A percentile compares a stretch with the other conserved stretches of the same genome.
phyloP scores from a whole-genome alignment of 129 eudicot species.

The Pulicaria dysenterica region DNA sequence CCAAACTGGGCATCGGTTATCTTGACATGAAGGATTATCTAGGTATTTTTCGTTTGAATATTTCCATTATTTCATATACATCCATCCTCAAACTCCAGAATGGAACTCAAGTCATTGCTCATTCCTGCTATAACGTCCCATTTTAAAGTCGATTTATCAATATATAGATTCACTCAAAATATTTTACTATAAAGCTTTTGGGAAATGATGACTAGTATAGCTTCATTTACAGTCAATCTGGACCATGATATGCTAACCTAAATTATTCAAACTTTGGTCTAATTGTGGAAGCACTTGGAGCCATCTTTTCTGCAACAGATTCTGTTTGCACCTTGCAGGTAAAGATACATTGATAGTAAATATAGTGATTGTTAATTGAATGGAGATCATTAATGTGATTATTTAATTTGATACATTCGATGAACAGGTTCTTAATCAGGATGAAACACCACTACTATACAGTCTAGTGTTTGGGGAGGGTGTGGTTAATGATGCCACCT shows the following conservation, averaged over 20 bases:
- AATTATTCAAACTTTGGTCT: slow-evolving; percentile 20
- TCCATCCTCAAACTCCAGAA: not conserved
- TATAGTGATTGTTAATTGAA: not conserved
- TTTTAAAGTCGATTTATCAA: not conserved
- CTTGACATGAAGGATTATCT: slow-evolving; percentile 67
- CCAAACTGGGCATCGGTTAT: slow-evolving; percentile 47
- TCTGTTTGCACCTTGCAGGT: slow-evolving; percentile 98
- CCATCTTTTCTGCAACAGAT: slow-evolving; percentile 96
- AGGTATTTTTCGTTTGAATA: slow-evolving; percentile 41
- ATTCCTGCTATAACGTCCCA: not conserved
- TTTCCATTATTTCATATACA: not conserved
- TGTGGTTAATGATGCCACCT: slow-evolving; percentile 91
- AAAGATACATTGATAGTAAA: slow-evolving; percentile 7
- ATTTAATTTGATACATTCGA: not conserved
- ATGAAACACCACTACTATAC: slow-evolving; percentile 73
- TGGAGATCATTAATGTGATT: not conserved
- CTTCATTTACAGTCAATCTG: not conserved
- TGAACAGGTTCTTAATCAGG: slow-evolving; percentile 82
- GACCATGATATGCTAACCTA: slow-evolving; percentile 23
- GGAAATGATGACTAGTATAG: slow-evolving; percentile 18
- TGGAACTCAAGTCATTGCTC: slow-evolving; percentile 12
- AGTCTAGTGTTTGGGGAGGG: slow-evolving; percentile 93
- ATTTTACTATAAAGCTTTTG: not conserved
- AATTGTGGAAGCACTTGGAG: slow-evolving; percentile 81
- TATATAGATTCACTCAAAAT: not conserved